Conservation (phyloP, 257 asterid species). For the Jaltomata sinuosa region DNA sequence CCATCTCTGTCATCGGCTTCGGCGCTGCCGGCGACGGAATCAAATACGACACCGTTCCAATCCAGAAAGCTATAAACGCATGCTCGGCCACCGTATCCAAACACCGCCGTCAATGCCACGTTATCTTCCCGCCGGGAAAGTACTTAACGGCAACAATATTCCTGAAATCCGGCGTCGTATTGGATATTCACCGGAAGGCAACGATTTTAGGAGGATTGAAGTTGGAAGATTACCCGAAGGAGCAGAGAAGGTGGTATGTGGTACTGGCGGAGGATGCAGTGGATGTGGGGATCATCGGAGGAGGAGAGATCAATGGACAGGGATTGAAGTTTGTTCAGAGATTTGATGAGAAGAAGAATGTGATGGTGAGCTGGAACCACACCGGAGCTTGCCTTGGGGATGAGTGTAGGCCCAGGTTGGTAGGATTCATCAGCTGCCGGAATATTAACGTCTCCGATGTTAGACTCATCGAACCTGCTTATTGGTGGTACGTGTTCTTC, state of each 20-base stretch:
- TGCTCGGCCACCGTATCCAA: constrained; percentile 32
- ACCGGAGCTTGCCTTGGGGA: constrained; percentile 79
- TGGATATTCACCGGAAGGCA: constrained; percentile 41
- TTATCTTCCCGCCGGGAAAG: constrained; percentile 64
- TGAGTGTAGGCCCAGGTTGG: constrained; percentile 87
- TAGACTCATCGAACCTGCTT: constrained; percentile 64
- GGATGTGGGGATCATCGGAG: constrained; percentile 86
- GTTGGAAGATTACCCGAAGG: constrained; percentile 54
- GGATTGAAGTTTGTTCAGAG: constrained; percentile 63
- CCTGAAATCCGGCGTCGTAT: constrained; percentile 62
- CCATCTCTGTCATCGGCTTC: constrained; percentile 57
- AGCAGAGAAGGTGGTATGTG: constrained; percentile 71
- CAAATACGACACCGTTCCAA: constrained; percentile 63
- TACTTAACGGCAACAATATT: constrained; percentile 66
- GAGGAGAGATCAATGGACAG: constrained; percentile 95
- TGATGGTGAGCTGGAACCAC: constrained; percentile 95
- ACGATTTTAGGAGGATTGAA: constrained; percentile 64
- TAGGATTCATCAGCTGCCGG: constrained; percentile 65
- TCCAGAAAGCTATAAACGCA: constrained; percentile 65
- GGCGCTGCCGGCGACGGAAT: constrained; percentile 66
- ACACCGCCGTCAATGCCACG: constrained; percentile 42
- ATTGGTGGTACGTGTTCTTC: constrained; percentile 51
- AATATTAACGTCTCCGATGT: constrained; percentile 47
- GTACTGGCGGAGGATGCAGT: constrained; percentile 62
- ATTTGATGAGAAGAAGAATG: constrained; percentile 75